These are phyloP conservation scores for Tricholoma terreum DNA, from an alignment of 768 basidiomycete genomes.

Conservation along the genomic window DNA sequence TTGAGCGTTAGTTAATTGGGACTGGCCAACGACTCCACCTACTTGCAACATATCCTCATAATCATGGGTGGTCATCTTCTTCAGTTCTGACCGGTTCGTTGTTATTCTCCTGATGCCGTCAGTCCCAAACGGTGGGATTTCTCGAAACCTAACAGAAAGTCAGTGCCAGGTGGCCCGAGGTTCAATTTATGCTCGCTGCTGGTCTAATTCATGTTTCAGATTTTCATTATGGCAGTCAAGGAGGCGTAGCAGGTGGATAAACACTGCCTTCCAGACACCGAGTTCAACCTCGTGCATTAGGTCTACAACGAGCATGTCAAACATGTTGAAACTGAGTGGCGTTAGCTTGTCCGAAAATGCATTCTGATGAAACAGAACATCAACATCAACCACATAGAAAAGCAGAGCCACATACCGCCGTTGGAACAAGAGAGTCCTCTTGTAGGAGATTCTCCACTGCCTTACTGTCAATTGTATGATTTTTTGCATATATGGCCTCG, in stretches of 20 bases:
- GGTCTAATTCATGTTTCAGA: slow-evolving; percentile 17
- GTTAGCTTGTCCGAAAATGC: neutral
- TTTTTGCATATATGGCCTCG: slow-evolving; percentile 24
- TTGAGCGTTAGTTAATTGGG: neutral
- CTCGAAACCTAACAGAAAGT: neutral
- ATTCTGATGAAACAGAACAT: neutral
- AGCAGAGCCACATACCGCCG: neutral
- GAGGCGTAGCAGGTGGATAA: slow-evolving; percentile 33
- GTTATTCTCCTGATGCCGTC: slow-evolving; percentile 24
- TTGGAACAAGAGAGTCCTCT: slow-evolving; percentile 13
- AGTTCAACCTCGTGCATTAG: slow-evolving; percentile 38
- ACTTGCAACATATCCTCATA: slow-evolving; percentile 30
- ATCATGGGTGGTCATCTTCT: slow-evolving; percentile 26
- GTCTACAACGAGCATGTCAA: slow-evolving; percentile 28
- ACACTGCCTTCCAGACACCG: slow-evolving; percentile 34
- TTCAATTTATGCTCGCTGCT: slow-evolving; percentile 16
- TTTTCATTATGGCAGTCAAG: slow-evolving; percentile 17
- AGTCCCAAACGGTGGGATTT: slow-evolving; percentile 14
- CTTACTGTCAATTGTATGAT: slow-evolving; percentile 19
- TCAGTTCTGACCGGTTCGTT: slow-evolving; percentile 21
- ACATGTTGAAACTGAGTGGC: slow-evolving; percentile 22
- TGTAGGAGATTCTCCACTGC: slow-evolving; percentile 24
- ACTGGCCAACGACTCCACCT: neutral
- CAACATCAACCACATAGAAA: neutral
- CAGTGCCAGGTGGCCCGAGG: neutral